These are phyloP conservation scores for Flaveria linearis DNA, from an alignment of 129 eudicot genomes.

Conservation along the genomic window DNA sequence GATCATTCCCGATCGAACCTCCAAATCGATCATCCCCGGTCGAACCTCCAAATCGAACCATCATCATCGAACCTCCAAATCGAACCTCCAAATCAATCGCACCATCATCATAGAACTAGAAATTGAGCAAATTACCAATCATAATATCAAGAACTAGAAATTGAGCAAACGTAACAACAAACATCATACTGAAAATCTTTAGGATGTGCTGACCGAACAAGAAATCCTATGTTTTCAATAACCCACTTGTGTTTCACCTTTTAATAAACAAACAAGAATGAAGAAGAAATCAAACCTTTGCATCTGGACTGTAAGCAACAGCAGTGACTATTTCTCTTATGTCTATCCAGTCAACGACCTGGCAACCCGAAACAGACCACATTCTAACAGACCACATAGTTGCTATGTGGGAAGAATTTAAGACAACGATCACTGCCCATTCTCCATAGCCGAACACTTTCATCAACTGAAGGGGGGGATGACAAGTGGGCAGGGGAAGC, in stretches of 20 bases:
- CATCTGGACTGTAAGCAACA: slow-evolving; percentile 86
- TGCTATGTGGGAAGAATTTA: slow-evolving; percentile 71
- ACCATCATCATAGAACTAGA: too few species aligned
- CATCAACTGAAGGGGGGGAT: slow-evolving; percentile 90
- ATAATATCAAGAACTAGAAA: too few species aligned
- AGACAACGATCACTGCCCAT: slow-evolving; percentile 70
- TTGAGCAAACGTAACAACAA: too few species aligned
- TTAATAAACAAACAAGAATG: neutral
- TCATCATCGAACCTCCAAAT: too few species aligned
- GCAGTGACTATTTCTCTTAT: slow-evolving; percentile 87
- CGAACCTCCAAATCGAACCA: too few species aligned
- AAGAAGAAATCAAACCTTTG: slow-evolving; percentile 51
- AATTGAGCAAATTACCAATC: too few species aligned
- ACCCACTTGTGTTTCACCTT: neutral
- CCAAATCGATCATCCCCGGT: too few species aligned
- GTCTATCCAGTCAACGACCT: slow-evolving; percentile 89
- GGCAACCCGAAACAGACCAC: slow-evolving; percentile 66
- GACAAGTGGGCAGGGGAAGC: too few species aligned
- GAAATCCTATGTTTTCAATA: neutral
- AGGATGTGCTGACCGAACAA: too few species aligned
- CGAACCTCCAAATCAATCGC: too few species aligned
- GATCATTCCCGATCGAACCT: too few species aligned
- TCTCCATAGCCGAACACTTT: slow-evolving; percentile 87
- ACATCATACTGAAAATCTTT: too few species aligned
- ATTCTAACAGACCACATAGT: slow-evolving; percentile 92